phyloP scores from a whole-genome alignment of 202 grass and related monocot species.

The Saccharum hybrid region DNA sequence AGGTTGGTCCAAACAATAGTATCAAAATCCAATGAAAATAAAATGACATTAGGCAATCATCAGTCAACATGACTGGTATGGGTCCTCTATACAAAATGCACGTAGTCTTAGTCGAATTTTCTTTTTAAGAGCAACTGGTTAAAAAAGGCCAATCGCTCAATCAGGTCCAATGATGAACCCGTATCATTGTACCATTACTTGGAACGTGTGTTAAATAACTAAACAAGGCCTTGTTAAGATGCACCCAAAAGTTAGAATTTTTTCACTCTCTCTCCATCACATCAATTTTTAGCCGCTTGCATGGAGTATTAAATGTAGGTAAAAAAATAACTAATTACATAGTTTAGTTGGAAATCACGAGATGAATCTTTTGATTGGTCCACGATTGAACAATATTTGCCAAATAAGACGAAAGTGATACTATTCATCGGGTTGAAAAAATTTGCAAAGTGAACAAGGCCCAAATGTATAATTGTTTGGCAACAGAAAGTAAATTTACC shows the following conservation, averaged over 20 bases:
- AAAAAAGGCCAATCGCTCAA: background rate
- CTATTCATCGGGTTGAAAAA: no score
- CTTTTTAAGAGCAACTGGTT: background rate
- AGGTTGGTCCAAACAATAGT: background rate
- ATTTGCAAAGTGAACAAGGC: no score
- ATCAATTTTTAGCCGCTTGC: no score
- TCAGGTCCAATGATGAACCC: background rate
- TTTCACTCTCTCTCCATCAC: no score
- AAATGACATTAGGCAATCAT: background rate
- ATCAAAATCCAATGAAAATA: background rate
- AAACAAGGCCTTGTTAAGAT: no score
- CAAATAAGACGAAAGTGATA: no score
- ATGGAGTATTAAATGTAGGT: no score
- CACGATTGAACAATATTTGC: no score
- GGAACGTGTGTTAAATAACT: background rate
- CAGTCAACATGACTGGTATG: background rate
- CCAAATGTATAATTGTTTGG: background rate
- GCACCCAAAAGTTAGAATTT: no score
- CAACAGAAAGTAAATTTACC: slow-evolving; percentile 49
- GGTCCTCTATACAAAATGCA: background rate
- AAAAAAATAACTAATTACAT: no score
- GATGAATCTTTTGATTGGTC: no score
- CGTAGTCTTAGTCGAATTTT: background rate
- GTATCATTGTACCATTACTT: background rate
- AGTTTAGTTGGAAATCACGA: no score